Evolutionary conservation across 1,284 basidiomycete species (phyloP).

Genomic region (Ustilago cynodontis): DNA sequence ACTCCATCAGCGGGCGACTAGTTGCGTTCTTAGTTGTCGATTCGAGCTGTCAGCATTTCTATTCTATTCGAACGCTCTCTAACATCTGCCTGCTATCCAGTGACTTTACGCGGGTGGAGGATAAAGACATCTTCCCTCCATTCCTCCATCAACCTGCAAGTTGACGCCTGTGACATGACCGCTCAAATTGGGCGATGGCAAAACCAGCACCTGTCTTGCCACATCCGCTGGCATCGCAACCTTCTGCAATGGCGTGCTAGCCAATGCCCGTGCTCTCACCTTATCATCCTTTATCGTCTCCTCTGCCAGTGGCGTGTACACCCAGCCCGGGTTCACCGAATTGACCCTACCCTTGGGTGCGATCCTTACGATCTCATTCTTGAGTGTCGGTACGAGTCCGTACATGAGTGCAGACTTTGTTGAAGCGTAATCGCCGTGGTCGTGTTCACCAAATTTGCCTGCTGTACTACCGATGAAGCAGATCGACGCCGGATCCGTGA

Average conservation of each 20-base stretch:
- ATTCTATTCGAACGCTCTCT: background rate
- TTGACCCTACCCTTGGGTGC: constrained; percentile 80
- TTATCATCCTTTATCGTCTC: constrained; percentile 71
- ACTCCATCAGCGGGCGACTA: constrained; percentile 17
- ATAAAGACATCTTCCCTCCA: constrained; percentile 76
- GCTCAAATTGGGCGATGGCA: constrained; percentile 77
- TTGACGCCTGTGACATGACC: constrained; percentile 81
- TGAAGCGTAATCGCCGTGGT: constrained; percentile 61
- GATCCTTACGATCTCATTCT: constrained; percentile 83
- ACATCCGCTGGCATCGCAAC: constrained; percentile 77
- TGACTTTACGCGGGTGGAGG: constrained; percentile 30
- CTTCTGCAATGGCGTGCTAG: constrained; percentile 79
- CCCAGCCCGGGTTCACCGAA: constrained; percentile 80
- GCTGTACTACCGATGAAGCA: constrained; percentile 79
- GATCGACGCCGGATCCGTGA: constrained; percentile 75
- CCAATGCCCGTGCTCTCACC: constrained; percentile 71
- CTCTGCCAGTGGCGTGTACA: constrained; percentile 76
- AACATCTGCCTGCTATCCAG: background rate
- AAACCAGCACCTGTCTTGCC: constrained; percentile 77
- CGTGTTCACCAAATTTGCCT: constrained; percentile 80
- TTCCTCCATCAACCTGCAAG: constrained; percentile 80
- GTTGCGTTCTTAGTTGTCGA: background rate
- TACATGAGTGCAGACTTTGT: constrained; percentile 78
- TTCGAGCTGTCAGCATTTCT: background rate
- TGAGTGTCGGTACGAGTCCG: constrained; percentile 78